Base-by-base conservation (phyloP, 345 rosid genomes). In the Lepidium aucheri region DNA sequence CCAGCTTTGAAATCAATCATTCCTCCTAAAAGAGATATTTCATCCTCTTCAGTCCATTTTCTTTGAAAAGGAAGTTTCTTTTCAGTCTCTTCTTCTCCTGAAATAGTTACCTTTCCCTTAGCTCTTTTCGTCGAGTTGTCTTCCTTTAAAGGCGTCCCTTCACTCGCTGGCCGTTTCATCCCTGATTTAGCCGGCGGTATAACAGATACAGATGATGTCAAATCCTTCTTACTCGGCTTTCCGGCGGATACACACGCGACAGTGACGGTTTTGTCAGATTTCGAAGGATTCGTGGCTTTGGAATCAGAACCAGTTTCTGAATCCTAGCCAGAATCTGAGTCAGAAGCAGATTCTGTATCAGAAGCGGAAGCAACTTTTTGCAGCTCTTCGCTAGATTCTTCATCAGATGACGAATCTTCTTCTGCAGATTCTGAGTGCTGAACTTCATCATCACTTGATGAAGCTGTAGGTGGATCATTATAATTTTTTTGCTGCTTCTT, bases 41-140 rank as follows among this genome's bases (percentile, higher is more conserved):
- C 89, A 4, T 84, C 86, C 6, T 72, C 83, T 22, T 78, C 86
- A 12, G 74, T 79, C 83, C 81, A 84, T 6, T 78, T 24, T 20
- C 84, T 76, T 15, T 77, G 76, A 30, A 60, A 36, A 17, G 47
- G 4, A 24, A 1, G 47, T 14, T 73, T 69, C 57, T 63, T 76
- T 22, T 49, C 33, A 2, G 18, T 49, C 68, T 10, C 40, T 53
- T 70, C 34, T n/a, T 65, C 53, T 15, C 61, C 28, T 6, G 15
- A 26, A 10, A 42, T 44, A 12, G 22, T 28, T 28, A 28, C 32
- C 64, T 0, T 60, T 44, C 7, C 1, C 70, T 66, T 79, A 9
- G 38, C 50, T 63, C 71, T 54, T 32, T 74, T 73, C n/a, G 24
- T 44, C 1, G 32, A 28, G 6, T 28, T 28, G 32, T 28, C 32